Base-by-base conservation (phyloP, 352 stramenopile species). In the Globisporangium carolinianum region DNA sequence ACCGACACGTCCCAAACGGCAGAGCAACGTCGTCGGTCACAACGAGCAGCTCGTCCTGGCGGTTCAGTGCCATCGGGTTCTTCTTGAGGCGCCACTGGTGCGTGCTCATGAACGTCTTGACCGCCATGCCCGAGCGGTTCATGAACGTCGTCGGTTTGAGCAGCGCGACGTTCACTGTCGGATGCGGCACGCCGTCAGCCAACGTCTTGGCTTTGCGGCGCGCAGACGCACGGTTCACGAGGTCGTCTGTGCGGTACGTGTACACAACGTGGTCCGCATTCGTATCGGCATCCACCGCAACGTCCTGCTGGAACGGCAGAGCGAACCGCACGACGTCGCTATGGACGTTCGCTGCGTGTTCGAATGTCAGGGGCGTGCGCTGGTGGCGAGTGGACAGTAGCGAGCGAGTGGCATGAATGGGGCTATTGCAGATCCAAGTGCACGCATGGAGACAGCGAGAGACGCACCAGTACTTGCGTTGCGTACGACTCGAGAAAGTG, bases 11-110 rank as follows among this genome's bases (percentile, higher is more conserved):
- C 46, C 86, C 86, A 50, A 93, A 95, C 3, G 86, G 86, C 39
- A 94, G 57, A 37, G 82, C 68, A 37, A 95, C 84, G 56, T 95
- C 83, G 58, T 95, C 86, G 4, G 76, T 81, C 35, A 93, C 55
- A 36, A 95, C 85, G 15, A 95, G 78, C 61, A 95, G 66, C 56
- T 95, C 85, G 55, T 95, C 85, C 54, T 93, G 81, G 50, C 80
- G 80, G 60, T 89, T 92, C 39, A 93, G 60, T 8, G 79, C 60
- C 48, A 93, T 70, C 49, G 83, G 65, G 45, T 93, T 95, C 65
- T 86, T 87, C 71, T 95, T 95, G 18, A 95, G 70, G 24, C 83
- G 77, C 79, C 84, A 95, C 18, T 72, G 79, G 50, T 94, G 81
- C 17, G 67, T 67, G 57, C 90, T 73, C 79, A 94, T 89, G 51